Evolutionary conservation across 1,139 yeast species (phyloP).

Genomic region (Debaryomyces psychrophilus): DNA sequence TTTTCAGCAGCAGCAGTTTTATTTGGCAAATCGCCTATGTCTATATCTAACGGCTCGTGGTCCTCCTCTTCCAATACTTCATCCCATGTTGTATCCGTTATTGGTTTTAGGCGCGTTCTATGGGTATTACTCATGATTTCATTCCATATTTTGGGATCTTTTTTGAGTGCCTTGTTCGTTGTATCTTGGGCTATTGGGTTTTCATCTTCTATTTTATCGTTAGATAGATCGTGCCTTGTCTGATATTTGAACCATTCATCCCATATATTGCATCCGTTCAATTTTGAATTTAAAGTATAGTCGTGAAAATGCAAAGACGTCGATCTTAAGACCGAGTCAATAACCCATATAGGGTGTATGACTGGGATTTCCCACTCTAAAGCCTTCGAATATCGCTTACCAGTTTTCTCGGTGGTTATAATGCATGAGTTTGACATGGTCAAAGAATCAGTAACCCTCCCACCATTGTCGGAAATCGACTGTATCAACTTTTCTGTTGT

Average conservation of each 20-base stretch:
- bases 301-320: slow-evolving; percentile 57
- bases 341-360: slow-evolving; percentile 76
- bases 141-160: slow-evolving; percentile 41
- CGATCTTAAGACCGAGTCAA: slow-evolving; percentile 62
- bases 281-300: slow-evolving; percentile 36
- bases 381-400: slow-evolving; percentile 67
- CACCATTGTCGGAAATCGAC: slow-evolving; percentile 57
- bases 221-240: slow-evolving; percentile 9
- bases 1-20: slow-evolving; percentile 8
- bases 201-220: slow-evolving; percentile 18
- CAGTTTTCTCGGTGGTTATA: slow-evolving; percentile 54
- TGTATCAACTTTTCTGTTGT: slow-evolving; percentile 27
- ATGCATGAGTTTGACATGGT: slow-evolving; percentile 55
- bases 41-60: slow-evolving; percentile 2
- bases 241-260: slow-evolving; percentile 22
- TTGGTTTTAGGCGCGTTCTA: slow-evolving; percentile 19
- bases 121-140: slow-evolving; percentile 49
- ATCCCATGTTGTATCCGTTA: slow-evolving; percentile 35
- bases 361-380: slow-evolving; percentile 68
- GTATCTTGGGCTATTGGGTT: neutral
- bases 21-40: slow-evolving; percentile 13
- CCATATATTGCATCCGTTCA: slow-evolving; percentile 63
- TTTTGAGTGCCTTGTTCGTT: slow-evolving; percentile 18
- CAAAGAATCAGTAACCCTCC: slow-evolving; percentile 58
- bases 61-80: slow-evolving; percentile 22